Evolutionary conservation across 2,329 filamentous ascomycete species (phyloP).

Genomic region (Dothideomycetidae sp.): DNA sequence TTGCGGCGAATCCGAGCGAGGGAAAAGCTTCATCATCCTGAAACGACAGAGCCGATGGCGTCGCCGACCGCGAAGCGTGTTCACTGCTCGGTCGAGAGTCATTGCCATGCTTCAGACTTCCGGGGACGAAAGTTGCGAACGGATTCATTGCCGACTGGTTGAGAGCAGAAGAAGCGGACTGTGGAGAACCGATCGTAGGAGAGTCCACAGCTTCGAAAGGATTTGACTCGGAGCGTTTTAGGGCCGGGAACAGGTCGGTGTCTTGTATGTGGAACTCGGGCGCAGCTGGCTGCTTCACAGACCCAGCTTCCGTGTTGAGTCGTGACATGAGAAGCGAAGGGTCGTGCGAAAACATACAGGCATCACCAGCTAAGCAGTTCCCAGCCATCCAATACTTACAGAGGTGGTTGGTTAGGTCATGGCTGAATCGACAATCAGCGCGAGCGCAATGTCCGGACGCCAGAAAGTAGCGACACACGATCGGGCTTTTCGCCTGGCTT

Average conservation of each 20-base stretch:
- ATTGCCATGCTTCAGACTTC: conserved; percentile 42
- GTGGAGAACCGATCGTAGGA: conserved; percentile 27
- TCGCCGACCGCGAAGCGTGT: conserved; percentile 51
- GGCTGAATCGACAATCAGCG: conserved; percentile 92
- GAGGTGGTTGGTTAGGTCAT: conserved; percentile 86
- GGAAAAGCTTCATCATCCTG: conserved; percentile 96
- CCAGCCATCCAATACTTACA: conserved; percentile 99
- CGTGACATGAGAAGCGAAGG: conserved; percentile 74
- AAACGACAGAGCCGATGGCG: conserved; percentile 55
- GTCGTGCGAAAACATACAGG: conserved; percentile 95
- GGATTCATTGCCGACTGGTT: conserved; percentile 44
- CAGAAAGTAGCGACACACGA: conserved; percentile 95
- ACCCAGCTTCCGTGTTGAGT: conserved; percentile 56
- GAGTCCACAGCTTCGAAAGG: conserved; percentile 29
- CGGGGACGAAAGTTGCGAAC: conserved; percentile 43
- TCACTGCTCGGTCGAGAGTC: conserved; percentile 76
- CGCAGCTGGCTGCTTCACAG: conserved; percentile 48
- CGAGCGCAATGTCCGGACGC: conserved; percentile 90
- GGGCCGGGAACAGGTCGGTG: conserved; percentile 68
- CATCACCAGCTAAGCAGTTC: conserved; percentile 83
- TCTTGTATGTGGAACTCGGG: conserved; percentile 68
- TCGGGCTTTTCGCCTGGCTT: conserved; percentile 62
- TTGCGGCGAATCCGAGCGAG: conserved; percentile 61
- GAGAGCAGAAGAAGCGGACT: conserved; percentile 29
- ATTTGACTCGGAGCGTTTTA: conserved; percentile 38